Evolutionary conservation across 805 yeast genomes (phyloP), one percentile per base, ranked within the genome.

Genomic region (Teunomyces kruisii): DNA sequence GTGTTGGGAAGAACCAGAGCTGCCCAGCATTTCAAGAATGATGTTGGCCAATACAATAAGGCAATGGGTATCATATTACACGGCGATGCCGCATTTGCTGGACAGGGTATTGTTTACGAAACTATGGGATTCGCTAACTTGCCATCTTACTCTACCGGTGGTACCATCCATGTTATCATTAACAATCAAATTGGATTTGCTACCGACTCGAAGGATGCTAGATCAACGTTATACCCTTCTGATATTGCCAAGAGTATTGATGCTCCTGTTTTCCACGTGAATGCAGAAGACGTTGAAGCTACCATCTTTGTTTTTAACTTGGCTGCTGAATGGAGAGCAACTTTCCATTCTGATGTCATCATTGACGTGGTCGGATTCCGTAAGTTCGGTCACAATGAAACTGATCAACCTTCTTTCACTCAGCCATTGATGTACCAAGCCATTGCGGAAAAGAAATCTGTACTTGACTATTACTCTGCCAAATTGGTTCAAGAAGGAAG

Each of bases 141-240:
- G 64, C 97, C 97, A 55, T 96, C 94, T 56, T 94, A 88, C 75
- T 81, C 96, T 40, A 91, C 97, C 39, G 99, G 99, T 75, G 99
- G 99, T 78, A 90, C 98, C 42, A 78, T 94, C 56, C 99, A 94
- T 72, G 81, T 94, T 54, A 91, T 94, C 62, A 89, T 92, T 53
- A 94, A 94, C 74, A 94, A 94, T 76, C 99, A 94, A 80, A 92
- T 94, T 67, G 99, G 99, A 71, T 94, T 94, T 82, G 94, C 99
- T 54, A 94, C 99, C 42, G 98, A 94, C 68, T 99, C 99, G 55
- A 82, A 96, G 75, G 85, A 86, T 60, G 90, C 97, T 28, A 86
- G 99, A 77, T 92, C 98, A 16, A 94, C 99, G 40, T 92, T 96
- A 61, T 94, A 94, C 70, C 97, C 98, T 59, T 87, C 97, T 17